A percentile compares a stretch with the other conserved stretches of the same genome.
Conservation (phyloP, 2,329 filamentous ascomycete species). For the Exserohilum turcica region DNA sequence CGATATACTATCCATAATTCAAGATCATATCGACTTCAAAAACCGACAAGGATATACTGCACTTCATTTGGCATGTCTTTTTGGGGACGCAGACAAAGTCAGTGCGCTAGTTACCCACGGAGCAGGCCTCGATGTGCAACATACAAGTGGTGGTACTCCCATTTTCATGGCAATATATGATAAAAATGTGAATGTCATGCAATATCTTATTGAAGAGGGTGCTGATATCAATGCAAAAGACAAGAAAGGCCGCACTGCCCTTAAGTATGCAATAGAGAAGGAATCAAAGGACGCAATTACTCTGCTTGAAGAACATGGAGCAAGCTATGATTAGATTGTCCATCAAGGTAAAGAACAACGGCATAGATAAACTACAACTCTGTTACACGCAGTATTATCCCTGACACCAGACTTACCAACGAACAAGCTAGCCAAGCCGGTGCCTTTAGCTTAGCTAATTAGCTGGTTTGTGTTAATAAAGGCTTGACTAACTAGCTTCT, state of each 20-base stretch:
- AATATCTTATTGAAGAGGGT: neutral
- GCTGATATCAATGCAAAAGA: neutral
- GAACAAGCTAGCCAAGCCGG: neutral
- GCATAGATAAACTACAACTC: neutral
- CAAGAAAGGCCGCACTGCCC: neutral
- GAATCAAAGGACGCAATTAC: neutral
- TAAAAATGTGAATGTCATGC: neutral
- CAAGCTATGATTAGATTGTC: neutral
- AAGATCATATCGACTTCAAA: neutral
- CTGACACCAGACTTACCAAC: neutral
- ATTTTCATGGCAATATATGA: neutral
- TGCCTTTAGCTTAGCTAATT: neutral
- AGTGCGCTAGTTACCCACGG: neutral
- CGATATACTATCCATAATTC: neutral
- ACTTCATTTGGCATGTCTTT: neutral
- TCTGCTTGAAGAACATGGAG: neutral
- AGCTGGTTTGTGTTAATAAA: neutral
- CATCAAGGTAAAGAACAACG: neutral
- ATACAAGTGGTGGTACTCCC: neutral
- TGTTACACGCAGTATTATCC: neutral
- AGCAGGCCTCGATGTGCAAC: neutral
- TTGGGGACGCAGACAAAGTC: neutral
- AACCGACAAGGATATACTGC: neutral
- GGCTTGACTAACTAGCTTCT: neutral
- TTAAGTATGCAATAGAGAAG: neutral